A percentile compares a stretch with the other conserved stretches of the same genome.
These are phyloP conservation scores for Mucor piriformis DNA, from an alignment of 371 early-diverging fungal genomes.

Conservation along the genomic window DNA sequence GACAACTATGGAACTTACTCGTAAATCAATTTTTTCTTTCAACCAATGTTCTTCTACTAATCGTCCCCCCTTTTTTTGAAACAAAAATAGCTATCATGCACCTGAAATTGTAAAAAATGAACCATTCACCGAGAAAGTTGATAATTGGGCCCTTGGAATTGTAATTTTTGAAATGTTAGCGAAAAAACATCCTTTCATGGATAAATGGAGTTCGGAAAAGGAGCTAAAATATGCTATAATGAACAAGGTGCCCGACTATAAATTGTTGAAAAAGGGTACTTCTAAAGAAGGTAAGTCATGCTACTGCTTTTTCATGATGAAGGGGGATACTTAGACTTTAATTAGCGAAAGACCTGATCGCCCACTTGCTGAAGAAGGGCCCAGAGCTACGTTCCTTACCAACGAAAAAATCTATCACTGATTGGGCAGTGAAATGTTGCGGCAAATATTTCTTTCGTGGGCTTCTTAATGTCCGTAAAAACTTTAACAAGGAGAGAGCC, in stretches of 20 bases:
- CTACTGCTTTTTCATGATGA: too few species aligned
- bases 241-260: too few species aligned
- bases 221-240: too few species aligned
- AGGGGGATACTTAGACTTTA: neutral
- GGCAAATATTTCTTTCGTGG: neutral
- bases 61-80: too few species aligned
- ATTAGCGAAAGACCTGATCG: neutral
- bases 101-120: conserved; percentile 6
- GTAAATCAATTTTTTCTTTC: neutral
- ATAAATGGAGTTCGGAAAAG: too few species aligned
- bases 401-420: neutral
- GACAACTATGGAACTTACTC: neutral
- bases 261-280: too few species aligned
- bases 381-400: neutral
- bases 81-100: conserved; percentile 12
- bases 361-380: neutral
- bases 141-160: conserved; percentile 7
- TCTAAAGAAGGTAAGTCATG: too few species aligned
- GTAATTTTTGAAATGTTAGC: neutral
- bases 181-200: neutral
- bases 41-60: neutral
- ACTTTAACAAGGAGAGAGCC: neutral
- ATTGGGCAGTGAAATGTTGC: neutral
- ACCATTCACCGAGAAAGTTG: conserved; percentile 2
- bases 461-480: neutral